Evolutionary conservation across 768 basidiomycete genomes (phyloP).

Genomic region (Rickenella mellea): DNA sequence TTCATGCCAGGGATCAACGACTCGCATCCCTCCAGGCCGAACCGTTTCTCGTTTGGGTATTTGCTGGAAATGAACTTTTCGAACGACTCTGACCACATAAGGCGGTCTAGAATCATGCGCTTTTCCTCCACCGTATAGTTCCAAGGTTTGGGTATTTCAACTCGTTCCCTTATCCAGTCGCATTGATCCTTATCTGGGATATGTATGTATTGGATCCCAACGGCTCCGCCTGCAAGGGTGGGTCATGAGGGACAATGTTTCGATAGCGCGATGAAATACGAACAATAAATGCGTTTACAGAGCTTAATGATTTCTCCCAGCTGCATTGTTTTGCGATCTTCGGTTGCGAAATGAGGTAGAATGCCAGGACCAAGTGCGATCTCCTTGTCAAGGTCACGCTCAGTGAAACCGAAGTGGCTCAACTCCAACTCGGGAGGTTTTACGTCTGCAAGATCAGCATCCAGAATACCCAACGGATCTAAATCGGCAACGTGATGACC

Average conservation of each 20-base stretch:
- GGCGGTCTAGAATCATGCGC: constrained; percentile 96
- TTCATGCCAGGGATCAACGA: constrained; percentile 99
- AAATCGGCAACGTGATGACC: constrained; percentile 95
- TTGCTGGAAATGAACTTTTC: constrained; percentile 98
- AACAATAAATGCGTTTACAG: constrained; percentile 90
- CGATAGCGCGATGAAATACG: constrained; percentile 19
- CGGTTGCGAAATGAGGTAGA: constrained; percentile 86
- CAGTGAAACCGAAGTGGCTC: constrained; percentile 90
- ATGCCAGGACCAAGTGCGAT: constrained; percentile 94
- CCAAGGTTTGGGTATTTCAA: constrained; percentile 95
- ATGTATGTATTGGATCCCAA: constrained; percentile 89
- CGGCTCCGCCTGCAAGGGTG: constrained; percentile 56
- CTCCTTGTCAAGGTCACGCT: constrained; percentile 89
- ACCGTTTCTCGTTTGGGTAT: constrained; percentile 99
- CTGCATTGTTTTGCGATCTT: constrained; percentile 79
- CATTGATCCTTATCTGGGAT: constrained; percentile 98
- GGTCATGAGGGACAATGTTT: too few species aligned
- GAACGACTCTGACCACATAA: constrained; percentile 99
- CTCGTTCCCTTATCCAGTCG: constrained; percentile 96
- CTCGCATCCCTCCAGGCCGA: constrained; percentile 98
- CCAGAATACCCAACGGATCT: constrained; percentile 90
- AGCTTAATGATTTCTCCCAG: constrained; percentile 86
- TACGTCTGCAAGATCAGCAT: constrained; percentile 73
- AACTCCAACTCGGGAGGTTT: constrained; percentile 87
- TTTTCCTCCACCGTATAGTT: constrained; percentile 98